Conservation (phyloP, 2,329 filamentous ascomycete genomes). For the Colletotrichum gigasporum region DNA sequence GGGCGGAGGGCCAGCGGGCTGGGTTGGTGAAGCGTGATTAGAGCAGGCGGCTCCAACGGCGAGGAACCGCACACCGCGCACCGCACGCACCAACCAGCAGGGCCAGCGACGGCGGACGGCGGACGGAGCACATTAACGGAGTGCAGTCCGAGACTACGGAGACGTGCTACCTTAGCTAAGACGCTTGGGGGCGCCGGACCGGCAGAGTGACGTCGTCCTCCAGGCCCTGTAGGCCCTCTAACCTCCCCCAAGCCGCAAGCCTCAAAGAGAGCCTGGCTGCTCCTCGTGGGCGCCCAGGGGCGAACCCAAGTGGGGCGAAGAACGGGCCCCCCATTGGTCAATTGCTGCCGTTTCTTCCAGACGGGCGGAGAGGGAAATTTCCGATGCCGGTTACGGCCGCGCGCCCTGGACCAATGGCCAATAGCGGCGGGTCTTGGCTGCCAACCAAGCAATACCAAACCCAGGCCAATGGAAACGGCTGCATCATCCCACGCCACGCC, state of each 20-base stretch:
- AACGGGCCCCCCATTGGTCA: constrained; percentile 11
- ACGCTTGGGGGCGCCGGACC: not conserved
- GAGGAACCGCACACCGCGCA: no score
- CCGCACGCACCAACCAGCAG: no score
- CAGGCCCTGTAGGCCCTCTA: no score
- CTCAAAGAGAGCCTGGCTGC: no score
- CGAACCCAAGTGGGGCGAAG: constrained; percentile 7
- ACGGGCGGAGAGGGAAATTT: constrained; percentile 19
- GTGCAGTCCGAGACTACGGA: constrained; percentile 8
- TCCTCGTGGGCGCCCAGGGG: not conserved
- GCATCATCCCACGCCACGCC: constrained; percentile 18
- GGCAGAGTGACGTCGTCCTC: constrained; percentile 9
- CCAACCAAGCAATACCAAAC: not conserved
- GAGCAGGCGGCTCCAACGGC: no score
- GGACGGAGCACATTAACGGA: not conserved
- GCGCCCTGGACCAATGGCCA: constrained; percentile 5
- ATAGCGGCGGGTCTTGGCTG: not conserved
- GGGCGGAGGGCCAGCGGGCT: not conserved
- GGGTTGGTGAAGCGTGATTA: not conserved
- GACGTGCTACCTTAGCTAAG: not conserved
- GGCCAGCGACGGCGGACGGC: no score
- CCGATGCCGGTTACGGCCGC: constrained; percentile 20
- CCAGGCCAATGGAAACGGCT: constrained; percentile 27
- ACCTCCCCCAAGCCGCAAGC: no score
- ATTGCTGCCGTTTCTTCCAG: not conserved